phyloP scores from a whole-genome alignment of 352 stramenopile genomes.

The Elongisporangium anandrum region DNA sequence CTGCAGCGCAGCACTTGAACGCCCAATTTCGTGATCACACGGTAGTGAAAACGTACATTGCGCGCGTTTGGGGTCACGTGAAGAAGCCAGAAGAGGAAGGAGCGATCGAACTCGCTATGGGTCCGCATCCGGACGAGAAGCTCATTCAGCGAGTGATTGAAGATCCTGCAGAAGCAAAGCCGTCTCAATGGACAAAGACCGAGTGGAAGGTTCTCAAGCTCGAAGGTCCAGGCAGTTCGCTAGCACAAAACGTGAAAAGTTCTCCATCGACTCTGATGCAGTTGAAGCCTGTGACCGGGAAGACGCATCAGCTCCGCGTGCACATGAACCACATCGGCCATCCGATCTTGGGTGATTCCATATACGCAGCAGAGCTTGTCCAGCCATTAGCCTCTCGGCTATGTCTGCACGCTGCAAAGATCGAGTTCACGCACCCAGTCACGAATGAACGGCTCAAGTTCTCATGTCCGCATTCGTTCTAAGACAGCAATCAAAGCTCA shows the following conservation, averaged over 20 bases:
- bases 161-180: slow-evolving; percentile 3
- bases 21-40: slow-evolving; percentile 57
- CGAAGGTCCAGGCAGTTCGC: not conserved
- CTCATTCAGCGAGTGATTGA: slow-evolving; percentile 50
- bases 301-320: slow-evolving; percentile 95
- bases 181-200: slow-evolving; percentile 13
- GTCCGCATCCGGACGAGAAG: slow-evolving; percentile 31
- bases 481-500: not conserved
- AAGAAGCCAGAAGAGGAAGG: slow-evolving; percentile 13
- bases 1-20: slow-evolving; percentile 56
- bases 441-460: slow-evolving; percentile 29
- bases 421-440: slow-evolving; percentile 43
- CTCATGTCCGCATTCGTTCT: slow-evolving; percentile 15
- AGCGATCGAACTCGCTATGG: slow-evolving; percentile 42
- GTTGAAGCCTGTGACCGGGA: slow-evolving; percentile 70
- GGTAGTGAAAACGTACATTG: slow-evolving; percentile 58
- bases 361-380: slow-evolving; percentile 69
- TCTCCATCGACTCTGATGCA: slow-evolving; percentile 41
- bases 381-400: slow-evolving; percentile 33
- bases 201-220: slow-evolving; percentile 11
- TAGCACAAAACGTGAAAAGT: not conserved
- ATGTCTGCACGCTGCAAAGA: slow-evolving; percentile 37
- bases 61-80: slow-evolving; percentile 40
- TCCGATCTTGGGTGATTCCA: slow-evolving; percentile 90
- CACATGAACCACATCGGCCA: slow-evolving; percentile 90